phyloP scores from a whole-genome alignment of 1,284 basidiomycete species.

The Rhodotorula sp. region DNA sequence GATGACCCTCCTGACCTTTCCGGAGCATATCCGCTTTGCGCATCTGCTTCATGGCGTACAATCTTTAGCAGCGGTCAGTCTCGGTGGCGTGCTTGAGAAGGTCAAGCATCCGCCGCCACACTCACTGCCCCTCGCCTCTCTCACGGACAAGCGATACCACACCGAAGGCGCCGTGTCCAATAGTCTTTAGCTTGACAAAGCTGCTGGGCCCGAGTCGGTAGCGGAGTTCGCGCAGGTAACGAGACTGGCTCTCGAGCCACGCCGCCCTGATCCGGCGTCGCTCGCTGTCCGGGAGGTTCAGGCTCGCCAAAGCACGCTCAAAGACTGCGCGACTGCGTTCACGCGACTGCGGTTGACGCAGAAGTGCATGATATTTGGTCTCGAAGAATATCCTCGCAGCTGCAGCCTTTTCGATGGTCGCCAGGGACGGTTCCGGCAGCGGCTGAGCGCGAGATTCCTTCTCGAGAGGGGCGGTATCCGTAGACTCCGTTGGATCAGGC shows the following conservation, averaged over 20 bases:
- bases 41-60: constrained; percentile 97
- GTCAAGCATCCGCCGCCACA: neutral
- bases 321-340: constrained; percentile 79
- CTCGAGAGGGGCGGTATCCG: constrained; percentile 26
- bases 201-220: constrained; percentile 76
- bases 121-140: constrained; percentile 62
- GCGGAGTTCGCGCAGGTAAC: constrained; percentile 78
- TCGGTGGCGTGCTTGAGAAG: neutral
- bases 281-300: constrained; percentile 67
- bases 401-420: constrained; percentile 88
- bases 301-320: constrained; percentile 77
- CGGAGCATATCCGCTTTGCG: constrained; percentile 95
- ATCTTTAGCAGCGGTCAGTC: constrained; percentile 28
- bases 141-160: constrained; percentile 91
- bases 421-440: constrained; percentile 64
- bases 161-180: constrained; percentile 95
- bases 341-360: constrained; percentile 63
- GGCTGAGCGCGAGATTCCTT: constrained; percentile 8
- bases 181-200: constrained; percentile 88
- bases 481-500: constrained; percentile 54
- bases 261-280: constrained; percentile 69
- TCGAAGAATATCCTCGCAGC: constrained; percentile 93
- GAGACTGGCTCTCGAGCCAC: constrained; percentile 83
- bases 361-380: constrained; percentile 88
- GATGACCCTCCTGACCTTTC: constrained; percentile 93